Percentiles rank a stretch among this genome's conserved stretches.
Evolutionary conservation across 163 green algal genomes (phyloP).

Genomic region (Picocystis sp.): DNA sequence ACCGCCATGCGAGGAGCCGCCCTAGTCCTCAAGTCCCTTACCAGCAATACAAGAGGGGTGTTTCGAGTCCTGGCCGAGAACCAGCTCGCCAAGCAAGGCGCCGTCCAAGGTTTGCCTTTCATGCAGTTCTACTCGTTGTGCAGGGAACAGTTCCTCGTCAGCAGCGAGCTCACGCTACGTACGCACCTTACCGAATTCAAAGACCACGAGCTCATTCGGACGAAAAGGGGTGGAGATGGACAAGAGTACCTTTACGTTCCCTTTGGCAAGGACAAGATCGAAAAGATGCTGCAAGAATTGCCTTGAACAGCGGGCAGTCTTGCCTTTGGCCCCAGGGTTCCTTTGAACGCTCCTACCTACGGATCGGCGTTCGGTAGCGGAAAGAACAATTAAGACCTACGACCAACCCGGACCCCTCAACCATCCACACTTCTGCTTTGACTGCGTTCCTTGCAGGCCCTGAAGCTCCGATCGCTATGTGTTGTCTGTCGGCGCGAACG

Average conservation of each 20-base stretch:
- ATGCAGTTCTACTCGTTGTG: conserved; percentile 24
- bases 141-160: conserved; percentile 66
- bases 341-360: no score
- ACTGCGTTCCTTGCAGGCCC: no score
- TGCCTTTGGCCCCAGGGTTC: no score
- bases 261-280: no score
- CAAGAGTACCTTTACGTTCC: neutral
- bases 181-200: conserved; percentile 69
- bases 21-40: conserved; percentile 58
- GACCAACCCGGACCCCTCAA: no score
- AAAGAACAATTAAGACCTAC: no score
- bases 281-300: no score
- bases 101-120: conserved; percentile 22
- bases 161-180: conserved; percentile 51
- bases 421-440: no score
- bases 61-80: conserved; percentile 58
- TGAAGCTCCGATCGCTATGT: no score
- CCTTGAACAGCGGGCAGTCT: no score
- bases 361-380: no score
- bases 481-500: no score
- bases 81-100: conserved; percentile 19
- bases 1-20: conserved; percentile 31
- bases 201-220: conserved; percentile 64
- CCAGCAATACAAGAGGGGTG: conserved; percentile 49
- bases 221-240: conserved; percentile 16